Base-by-base conservation (phyloP, 164 flowering plant genomes). In the Houttuynia cordata region DNA sequence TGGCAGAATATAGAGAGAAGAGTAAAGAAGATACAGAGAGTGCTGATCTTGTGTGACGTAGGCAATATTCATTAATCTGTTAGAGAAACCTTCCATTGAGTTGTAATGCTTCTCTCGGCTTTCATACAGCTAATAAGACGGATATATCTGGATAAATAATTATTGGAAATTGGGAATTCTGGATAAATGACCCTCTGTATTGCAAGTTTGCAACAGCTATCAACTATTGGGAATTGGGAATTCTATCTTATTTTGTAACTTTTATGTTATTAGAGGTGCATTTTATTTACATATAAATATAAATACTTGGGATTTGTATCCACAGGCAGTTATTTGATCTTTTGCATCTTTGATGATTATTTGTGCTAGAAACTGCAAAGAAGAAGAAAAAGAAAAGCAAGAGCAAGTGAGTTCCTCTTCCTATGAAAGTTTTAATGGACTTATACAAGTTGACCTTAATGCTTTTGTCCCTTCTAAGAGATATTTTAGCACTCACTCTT, bases 331-430 rank as follows among this genome's bases (percentile, higher is more conserved):
- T 49, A 18, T 40, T 57, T 62, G 20, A n/a, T 37, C 25, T n/a
- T 37, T 17, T 34, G 13, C 17, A 25, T 40, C 21, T 51, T 62
- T 55, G 42, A 30, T 0, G 51, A 42, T 47, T 24, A 53, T 22
- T 70, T 63, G 4, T 66, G 54, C 62, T 76, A 83, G 96, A 82
- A 73, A 73, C 71, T 55, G 72, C 87, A 66, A 93, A 89, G 85
- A 92, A 89, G 88, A 89, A 93, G 72, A 87, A 89, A 81, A 87
- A 87, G 91, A 87, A 87, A 78, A 89, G 60, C 71, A 89, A 83
- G 76, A 89, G 86, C 93, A 89, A 86, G 98, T 90, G 64, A 79
- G 94, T 58, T 24, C 57, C 62, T 61, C 10, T 63, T 58, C 54
- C 42, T 56, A 12, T 54, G 53, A 14, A 24, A 19, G 21, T 22